These are phyloP conservation scores for Tremella fuciformis DNA, from an alignment of 768 basidiomycete genomes.

Conservation along the genomic window DNA sequence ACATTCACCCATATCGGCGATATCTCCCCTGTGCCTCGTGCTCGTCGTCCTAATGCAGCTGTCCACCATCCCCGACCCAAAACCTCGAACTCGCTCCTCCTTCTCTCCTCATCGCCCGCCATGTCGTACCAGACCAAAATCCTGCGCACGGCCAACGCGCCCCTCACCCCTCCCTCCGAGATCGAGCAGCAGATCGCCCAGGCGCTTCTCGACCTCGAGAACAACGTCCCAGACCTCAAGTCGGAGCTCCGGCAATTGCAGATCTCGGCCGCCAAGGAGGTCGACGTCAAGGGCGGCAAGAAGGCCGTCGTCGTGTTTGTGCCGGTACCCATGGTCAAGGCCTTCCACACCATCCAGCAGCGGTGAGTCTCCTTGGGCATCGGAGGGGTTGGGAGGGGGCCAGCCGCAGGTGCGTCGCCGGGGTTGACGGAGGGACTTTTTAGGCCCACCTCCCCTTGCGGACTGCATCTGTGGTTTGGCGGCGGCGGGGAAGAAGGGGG, in stretches of 20 bases:
- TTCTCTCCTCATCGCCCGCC: constrained; percentile 8
- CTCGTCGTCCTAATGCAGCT: constrained; percentile 1
- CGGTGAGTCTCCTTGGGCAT: constrained; percentile 59
- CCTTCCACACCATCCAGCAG: constrained; percentile 96
- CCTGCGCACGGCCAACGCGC: constrained; percentile 92
- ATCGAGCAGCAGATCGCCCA: constrained; percentile 96
- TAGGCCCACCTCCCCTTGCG: constrained; percentile 48
- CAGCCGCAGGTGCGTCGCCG: constrained; percentile 4
- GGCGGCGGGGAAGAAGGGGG: not conserved
- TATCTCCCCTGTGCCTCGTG: not conserved
- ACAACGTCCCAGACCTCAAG: constrained; percentile 98
- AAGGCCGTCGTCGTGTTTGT: constrained; percentile 99
- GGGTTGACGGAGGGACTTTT: constrained; percentile 52
- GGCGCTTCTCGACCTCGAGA: constrained; percentile 94
- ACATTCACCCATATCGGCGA: not conserved
- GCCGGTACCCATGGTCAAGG: constrained; percentile 93
- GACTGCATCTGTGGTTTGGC: not conserved
- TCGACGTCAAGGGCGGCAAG: constrained; percentile 98
- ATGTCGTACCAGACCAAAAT: constrained; percentile 65
- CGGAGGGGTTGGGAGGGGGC: constrained; percentile 3
- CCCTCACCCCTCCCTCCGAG: constrained; percentile 81
- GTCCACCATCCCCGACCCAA: not conserved
- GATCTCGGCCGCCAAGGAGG: constrained; percentile 97
- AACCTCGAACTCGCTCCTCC: not conserved
- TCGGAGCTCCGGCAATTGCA: constrained; percentile 89